Base-by-base conservation (phyloP, 129 eudicot species). In the Mikania micrantha region DNA sequence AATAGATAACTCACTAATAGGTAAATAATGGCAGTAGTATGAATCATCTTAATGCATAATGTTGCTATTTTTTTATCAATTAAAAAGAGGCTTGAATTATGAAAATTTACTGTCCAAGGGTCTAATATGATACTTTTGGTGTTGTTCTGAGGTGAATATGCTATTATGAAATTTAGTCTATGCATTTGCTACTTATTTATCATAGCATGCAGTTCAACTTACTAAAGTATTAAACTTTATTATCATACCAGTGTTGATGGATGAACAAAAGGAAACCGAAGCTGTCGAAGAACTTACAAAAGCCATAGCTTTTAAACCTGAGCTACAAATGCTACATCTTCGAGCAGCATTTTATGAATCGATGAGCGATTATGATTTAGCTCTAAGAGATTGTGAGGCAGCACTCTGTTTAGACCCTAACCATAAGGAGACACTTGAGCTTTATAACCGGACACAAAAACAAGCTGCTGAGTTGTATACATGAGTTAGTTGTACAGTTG, bases 331-430 rank as follows among this genome's bases (percentile, higher is more conserved):
- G 90, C 94, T 90, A 16, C 88, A 90, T 84, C 86, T 90, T 27
- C 81, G 94, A 60, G 88, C 96, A 28, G 96, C 96, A 45, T 90
- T 90, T 69, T 86, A 81, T 20, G 96, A 90, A 69, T 86, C 96
- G 28, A 84, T 90, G 86, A 67, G 81, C 25, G 90, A 90, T 34
- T 85, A 54, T 21, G 29, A 17, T 16, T 66, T 81, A 64, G 89
- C 94, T 10, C 78, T 86, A 21, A 49, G 71, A 75, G 96, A 90
- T 79, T 85, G 96, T 71, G 88, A 86, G 69, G 96, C 90, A 3
- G 96, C 94, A 29, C 84, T 90, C 15, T 90, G 90, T 75, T 85
- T 90, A 72, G 96, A 90, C 74, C 94, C 90, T n/a, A 81, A 63
- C 58, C 96, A 90, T 66, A 77, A 85, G 60, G 96, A 90, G 47